phyloP scores from a whole-genome alignment of 2,329 filamentous ascomycete genomes.

The Onygenales sp. region DNA sequence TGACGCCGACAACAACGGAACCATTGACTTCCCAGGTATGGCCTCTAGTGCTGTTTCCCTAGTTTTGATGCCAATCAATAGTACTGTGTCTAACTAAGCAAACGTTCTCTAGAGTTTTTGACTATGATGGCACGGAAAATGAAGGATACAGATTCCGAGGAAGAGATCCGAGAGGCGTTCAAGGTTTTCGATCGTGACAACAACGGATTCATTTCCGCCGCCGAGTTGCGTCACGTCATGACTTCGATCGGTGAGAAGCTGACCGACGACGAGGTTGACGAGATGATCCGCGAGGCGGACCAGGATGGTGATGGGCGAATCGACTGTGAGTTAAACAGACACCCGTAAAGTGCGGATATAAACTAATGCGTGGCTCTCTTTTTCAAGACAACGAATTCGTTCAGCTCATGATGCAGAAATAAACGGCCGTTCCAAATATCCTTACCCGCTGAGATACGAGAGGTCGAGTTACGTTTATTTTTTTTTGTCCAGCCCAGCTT shows the following conservation, averaged over 20 bases:
- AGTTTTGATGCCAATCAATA: not conserved
- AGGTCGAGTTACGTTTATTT: not conserved
- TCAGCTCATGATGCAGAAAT: conserved; percentile 95
- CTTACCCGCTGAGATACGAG: not conserved
- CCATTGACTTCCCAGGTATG: conserved; percentile 82
- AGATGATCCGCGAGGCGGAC: conserved; percentile 88
- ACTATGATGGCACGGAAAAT: conserved; percentile 94
- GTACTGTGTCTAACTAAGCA: conserved; percentile 7
- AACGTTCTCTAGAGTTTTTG: conserved; percentile 57
- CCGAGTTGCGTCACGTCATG: conserved; percentile 83
- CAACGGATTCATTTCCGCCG: conserved; percentile 84
- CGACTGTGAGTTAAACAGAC: conserved; percentile 54
- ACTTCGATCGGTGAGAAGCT: conserved; percentile 87
- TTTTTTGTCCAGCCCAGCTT: not conserved
- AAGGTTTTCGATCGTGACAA: conserved; percentile 87
- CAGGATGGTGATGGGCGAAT: conserved; percentile 84
- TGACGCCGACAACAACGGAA: conserved; percentile 85
- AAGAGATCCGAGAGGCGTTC: conserved; percentile 83
- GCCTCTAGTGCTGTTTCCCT: conserved; percentile 1
- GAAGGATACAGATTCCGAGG: conserved; percentile 87
- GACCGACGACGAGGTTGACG: conserved; percentile 81
- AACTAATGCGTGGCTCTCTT: not conserved
- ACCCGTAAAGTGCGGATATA: not conserved
- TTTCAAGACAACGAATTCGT: conserved; percentile 72
- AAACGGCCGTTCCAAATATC: conserved; percentile 28